A percentile compares a stretch with the other conserved stretches of the same genome.
These are phyloP conservation scores for Poteriospumella lacustris DNA, from an alignment of 108 stramenopile genomes.

Conservation along the genomic window DNA sequence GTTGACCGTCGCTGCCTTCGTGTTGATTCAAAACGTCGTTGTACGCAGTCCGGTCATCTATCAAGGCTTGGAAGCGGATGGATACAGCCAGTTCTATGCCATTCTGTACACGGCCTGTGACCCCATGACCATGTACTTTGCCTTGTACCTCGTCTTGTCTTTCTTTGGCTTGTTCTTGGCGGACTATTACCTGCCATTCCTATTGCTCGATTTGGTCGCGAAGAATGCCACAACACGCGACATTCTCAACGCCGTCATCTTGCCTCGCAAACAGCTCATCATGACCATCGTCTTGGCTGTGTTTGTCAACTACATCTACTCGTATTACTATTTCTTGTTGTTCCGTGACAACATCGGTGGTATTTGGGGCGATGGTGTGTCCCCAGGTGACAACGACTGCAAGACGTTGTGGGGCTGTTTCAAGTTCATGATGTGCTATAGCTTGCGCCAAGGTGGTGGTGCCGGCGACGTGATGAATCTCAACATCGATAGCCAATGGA, in stretches of 20 bases:
- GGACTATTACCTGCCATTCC: conserved; percentile 23
- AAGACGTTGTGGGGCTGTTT: conserved; percentile 34
- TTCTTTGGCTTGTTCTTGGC: neutral
- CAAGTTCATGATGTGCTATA: conserved; percentile 33
- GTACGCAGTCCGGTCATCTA: conserved; percentile 38
- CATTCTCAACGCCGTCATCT: conserved; percentile 41
- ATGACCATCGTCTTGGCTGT: conserved; percentile 40
- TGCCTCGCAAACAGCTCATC: conserved; percentile 37
- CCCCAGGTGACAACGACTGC: conserved; percentile 26
- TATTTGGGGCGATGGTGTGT: conserved; percentile 16
- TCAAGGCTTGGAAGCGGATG: neutral
- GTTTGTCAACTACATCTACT: conserved; percentile 39
- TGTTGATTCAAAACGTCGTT: conserved; percentile 22
- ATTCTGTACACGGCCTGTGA: conserved; percentile 31
- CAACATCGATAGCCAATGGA: neutral
- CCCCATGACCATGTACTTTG: conserved; percentile 33
- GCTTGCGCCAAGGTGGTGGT: conserved; percentile 37
- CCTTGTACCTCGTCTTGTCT: conserved; percentile 17
- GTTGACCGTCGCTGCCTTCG: conserved; percentile 9
- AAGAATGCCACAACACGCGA: conserved; percentile 39
- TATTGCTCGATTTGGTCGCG: conserved; percentile 40
- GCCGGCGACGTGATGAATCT: conserved; percentile 38
- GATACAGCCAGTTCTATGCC: neutral
- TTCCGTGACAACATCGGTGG: conserved; percentile 34
- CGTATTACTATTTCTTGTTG: conserved; percentile 23